Base-by-base conservation (phyloP, 202 grass and related monocot species). In the Panicum hallii region DNA sequence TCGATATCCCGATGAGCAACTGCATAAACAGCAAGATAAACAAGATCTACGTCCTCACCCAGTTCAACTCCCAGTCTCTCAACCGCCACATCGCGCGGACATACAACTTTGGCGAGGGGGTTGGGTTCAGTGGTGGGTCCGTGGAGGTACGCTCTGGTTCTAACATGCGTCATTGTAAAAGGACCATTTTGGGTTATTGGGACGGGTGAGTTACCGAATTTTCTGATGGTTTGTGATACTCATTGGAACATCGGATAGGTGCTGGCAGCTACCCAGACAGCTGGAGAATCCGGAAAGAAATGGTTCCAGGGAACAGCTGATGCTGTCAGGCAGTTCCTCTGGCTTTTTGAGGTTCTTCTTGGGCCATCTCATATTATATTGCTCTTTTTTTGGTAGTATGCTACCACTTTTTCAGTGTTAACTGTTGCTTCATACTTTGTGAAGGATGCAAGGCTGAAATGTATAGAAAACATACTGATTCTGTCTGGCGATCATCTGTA, bases 301-400 rank as follows among this genome's bases (percentile, higher is more conserved):
- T 95, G 93, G 93, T 95, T 95, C 85, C 93, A 95, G 70, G 93
- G 93, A 86, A 95, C 93, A 45, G 93, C 93, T 9, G 93, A 95
- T 82, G 93, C 93, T 84, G 93, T 95, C 50, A 90, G 93, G 67
- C 93, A 95, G 78, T 95, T 95, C 86, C 84, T 90, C 50, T 95
- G 93, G 93, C 77, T 95, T 68, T 95, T 95, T 76, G 93, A 92
- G 93, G 93, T 94, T 70, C 76, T 22, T 77, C 60, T 65, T 75
- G 28, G 66, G 42, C 44, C 83, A 74, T 72, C 4, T 67, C 13
- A 3, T 47, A 11, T 62, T 63, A 38, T 10, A 49, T 49, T 49
- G 47, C 44, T 47, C 10, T 77, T 11, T 11, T 16, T 63, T 38
- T 55, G 1, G 1, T 6, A 55, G 10, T 16, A 83, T 78, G 22